Evolutionary conservation across 495 filamentous ascomycete genomes (phyloP), one percentile per base, ranked within the genome.

Genomic region (Clohesyomyces aquaticus): DNA sequence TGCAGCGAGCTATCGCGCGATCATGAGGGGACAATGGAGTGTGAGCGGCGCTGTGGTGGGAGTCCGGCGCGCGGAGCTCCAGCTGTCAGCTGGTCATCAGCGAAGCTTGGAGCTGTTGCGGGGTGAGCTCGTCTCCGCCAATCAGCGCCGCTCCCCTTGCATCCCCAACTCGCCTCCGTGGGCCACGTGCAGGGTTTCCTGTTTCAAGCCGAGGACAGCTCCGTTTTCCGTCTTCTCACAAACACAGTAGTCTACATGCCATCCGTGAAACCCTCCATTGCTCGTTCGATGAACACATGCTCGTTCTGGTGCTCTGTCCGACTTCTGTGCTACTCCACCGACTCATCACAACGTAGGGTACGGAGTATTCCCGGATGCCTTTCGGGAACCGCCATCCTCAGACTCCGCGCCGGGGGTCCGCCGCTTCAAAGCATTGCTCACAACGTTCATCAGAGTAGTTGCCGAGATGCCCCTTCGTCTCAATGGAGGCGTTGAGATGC

Each of bases 71-170:
- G 12, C 43, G 11, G 55, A 46, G 50, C 46, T 41, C 28, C 12
- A 65, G 66, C 61, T 69, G 66, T 69, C 47, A 53, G 65, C 56
- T 45, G 63, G 46, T 25, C 54, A 48, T 42, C 18, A 12, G 1
- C 19, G 47, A 27, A 25, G 52, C 28, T 55, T 19, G 38, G 41
- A 28, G 29, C 51, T 61, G 48, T 55, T 26, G 64, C 58, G 64
- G 64, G 64, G 58, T 63, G 60, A 67, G 23, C 21, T 50, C n/a
- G 23, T 1, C 2, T 14, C 53, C 27, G 35, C 65, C 59, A 68
- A 68, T 59, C 48, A 55, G 26, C 14, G 35, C 19, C 54, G 22
- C 32, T 59, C 63, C 26, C 65, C 65, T 68, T 58, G 61, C 61
- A 58, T 58, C 55, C n/a, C n/a, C n/a, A n/a, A n/a, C n/a, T n/a